Conservation (phyloP, 2,329 filamentous ascomycete species). For the Penicillium sclerotiorum region DNA sequence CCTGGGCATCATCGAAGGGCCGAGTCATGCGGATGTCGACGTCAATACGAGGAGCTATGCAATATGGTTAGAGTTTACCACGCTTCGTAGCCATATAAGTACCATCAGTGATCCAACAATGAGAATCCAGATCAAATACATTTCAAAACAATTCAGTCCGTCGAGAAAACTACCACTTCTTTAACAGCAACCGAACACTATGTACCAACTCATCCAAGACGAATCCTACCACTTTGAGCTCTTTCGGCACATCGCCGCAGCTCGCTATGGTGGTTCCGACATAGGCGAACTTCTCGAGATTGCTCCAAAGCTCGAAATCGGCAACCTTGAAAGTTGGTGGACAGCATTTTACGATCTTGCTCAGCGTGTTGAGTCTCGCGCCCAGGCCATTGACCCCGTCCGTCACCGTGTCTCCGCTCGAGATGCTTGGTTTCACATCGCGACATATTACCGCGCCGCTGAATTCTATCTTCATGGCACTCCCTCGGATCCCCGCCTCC, state of each 20-base stretch:
- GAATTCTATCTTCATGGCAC: slow-evolving; percentile 5
- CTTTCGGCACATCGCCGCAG: not conserved
- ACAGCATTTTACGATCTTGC: slow-evolving; percentile 1
- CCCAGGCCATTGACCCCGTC: not conserved
- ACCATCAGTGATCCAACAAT: too few relatives aligned
- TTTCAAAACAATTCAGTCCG: too few relatives aligned
- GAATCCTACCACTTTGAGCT: not conserved
- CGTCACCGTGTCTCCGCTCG: slow-evolving; percentile 8
- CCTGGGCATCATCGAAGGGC: too few relatives aligned
- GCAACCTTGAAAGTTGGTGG: slow-evolving; percentile 3
- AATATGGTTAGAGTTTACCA: too few relatives aligned
- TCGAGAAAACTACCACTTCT: not conserved
- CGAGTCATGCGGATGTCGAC: too few relatives aligned
- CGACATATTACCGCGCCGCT: not conserved
- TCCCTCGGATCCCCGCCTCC: not conserved
- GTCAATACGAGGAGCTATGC: too few relatives aligned
- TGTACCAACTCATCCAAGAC: not conserved
- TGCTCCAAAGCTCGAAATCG: not conserved
- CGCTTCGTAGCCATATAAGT: too few relatives aligned
- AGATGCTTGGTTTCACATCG: slow-evolving; percentile 4
- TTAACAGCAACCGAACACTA: not conserved
- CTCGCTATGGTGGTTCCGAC: not conserved
- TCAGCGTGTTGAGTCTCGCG: not conserved
- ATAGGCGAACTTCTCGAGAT: slow-evolving; percentile 1
- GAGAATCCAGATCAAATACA: too few relatives aligned